Evolutionary conservation across 208 protist genomes (phyloP), one percentile per base, ranked within the genome.

Genomic region (Leishmania turanica): DNA sequence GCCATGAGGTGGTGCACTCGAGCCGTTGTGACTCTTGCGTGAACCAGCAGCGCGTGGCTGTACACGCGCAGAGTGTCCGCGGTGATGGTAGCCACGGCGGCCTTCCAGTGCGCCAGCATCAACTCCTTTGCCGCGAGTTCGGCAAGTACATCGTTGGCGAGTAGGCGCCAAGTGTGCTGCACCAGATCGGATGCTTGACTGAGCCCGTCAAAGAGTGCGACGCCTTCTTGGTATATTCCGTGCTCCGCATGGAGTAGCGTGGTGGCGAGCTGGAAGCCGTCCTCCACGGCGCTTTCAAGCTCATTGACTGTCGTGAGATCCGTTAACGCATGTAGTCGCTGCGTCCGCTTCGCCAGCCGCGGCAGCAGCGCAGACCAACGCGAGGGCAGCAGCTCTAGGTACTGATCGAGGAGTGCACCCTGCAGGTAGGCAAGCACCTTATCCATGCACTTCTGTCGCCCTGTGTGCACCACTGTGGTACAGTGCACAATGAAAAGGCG

Each of bases 21-120:
- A 0, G 70, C 72, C 19, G 45, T 56, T 15, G 74, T 76, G 2
- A 94, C 76, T 9, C 84, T 73, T 34, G 86, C 51, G 72, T 88
- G 81, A 19, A 83, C 77, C 53, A 95, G 68, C 51, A 92, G 81
- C 4, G 81, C 81, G 53, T 96, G 89, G 37, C 78, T 88, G 78
- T 96, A 96, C 53, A 94, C 86, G 2, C 92, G 90, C 42, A 96
- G 53, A 8, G 88, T 92, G 81, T 93, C 88, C 1, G 90, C 34
- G 3, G 87, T 42, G 60, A 94, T 86, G 45, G 75, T 80, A 13
- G 64, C 6, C 2, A 77, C 31, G 1, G 73, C 31, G 7, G 62
- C 64, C 45, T 82, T 76, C 90, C 92, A 96, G 77, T 96, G 85
- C 0, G 86, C 82, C 49, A 92, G 65, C 40, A 91, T 81, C 34